These are phyloP conservation scores for Parachlorella kessleri DNA, from an alignment of 139 green algal genomes.

Conservation along the genomic window DNA sequence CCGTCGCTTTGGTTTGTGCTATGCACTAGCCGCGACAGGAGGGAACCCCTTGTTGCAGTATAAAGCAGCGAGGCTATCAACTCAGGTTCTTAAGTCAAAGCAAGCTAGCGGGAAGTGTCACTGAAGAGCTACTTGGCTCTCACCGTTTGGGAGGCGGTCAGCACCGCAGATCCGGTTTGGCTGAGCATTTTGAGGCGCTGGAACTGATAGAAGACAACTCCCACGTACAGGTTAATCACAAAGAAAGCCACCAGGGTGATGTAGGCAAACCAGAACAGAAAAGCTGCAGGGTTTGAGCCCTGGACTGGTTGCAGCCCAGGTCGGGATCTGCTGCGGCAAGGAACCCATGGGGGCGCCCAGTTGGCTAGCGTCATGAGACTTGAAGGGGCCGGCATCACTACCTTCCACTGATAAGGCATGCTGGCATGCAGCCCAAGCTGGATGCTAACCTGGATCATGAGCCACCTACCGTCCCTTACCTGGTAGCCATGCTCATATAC, in stretches of 20 bases:
- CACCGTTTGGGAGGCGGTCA: constrained; percentile 63
- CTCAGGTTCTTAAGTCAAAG: not conserved
- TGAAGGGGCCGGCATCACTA: too few species aligned
- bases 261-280: constrained; percentile 80
- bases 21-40: too few species aligned
- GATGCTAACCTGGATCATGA: too few species aligned
- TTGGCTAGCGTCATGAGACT: too few species aligned
- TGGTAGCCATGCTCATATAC: constrained; percentile 14
- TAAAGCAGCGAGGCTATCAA: too few species aligned
- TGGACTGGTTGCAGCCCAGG: constrained; percentile 58
- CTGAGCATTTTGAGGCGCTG: constrained; percentile 68
- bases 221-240: constrained; percentile 86
- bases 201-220: constrained; percentile 89
- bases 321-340: constrained; percentile 5
- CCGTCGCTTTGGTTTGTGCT: too few species aligned
- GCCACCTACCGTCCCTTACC: not conserved
- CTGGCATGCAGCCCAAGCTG: too few species aligned
- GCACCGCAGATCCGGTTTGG: constrained; percentile 70
- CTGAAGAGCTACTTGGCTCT: too few species aligned
- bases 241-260: constrained; percentile 80
- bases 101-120: too few species aligned
- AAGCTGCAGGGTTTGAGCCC: constrained; percentile 58
- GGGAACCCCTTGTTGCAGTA: too few species aligned
- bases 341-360: too few species aligned
- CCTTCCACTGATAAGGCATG: too few species aligned